Percentiles rank a stretch among this genome's conserved stretches.
Evolutionary conservation across 352 stramenopile species (phyloP).

Genomic region (Phytophthora idaei): DNA sequence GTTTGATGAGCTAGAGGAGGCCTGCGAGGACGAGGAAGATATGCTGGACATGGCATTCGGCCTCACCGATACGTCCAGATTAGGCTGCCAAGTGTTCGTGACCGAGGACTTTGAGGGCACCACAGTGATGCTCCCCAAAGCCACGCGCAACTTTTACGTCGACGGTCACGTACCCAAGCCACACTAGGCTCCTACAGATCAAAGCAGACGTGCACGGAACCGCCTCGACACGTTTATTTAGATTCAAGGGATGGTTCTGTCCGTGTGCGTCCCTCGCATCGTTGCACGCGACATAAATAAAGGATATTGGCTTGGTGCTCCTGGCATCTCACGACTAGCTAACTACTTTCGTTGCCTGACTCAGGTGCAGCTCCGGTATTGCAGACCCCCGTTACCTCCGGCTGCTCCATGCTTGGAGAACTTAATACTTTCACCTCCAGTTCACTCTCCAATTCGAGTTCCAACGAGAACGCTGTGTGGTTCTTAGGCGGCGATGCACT

Average conservation of each 20-base stretch:
- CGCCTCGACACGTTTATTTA: conserved; percentile 39
- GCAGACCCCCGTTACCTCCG: conserved; percentile 6
- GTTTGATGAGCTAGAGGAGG: conserved; percentile 91
- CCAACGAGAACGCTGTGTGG: conserved; percentile 20
- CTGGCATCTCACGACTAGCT: conserved; percentile 2
- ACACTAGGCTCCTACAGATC: conserved; percentile 69
- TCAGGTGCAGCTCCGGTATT: neutral
- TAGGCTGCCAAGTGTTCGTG: conserved; percentile 92
- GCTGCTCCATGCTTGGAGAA: conserved; percentile 8
- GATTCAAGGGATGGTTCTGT: conserved; percentile 26
- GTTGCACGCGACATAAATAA: conserved; percentile 44
- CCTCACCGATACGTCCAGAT: conserved; percentile 94
- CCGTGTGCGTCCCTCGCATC: neutral
- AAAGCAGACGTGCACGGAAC: neutral
- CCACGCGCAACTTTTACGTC: conserved; percentile 99
- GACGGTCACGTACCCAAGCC: conserved; percentile 97
- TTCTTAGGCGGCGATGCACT: conserved; percentile 18
- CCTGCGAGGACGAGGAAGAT: conserved; percentile 98
- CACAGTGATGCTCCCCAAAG: conserved; percentile 92
- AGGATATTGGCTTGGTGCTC: conserved; percentile 21
- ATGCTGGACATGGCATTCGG: conserved; percentile 99
- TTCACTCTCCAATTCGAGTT: conserved; percentile 20
- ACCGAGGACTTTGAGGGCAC: conserved; percentile 91
- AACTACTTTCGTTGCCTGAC: conserved; percentile 21
- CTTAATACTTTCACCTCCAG: conserved; percentile 20